A percentile compares a stretch with the other conserved stretches of the same genome.
Conservation (phyloP, 2,329 filamentous ascomycete species). For the Didymella arachidicola region DNA sequence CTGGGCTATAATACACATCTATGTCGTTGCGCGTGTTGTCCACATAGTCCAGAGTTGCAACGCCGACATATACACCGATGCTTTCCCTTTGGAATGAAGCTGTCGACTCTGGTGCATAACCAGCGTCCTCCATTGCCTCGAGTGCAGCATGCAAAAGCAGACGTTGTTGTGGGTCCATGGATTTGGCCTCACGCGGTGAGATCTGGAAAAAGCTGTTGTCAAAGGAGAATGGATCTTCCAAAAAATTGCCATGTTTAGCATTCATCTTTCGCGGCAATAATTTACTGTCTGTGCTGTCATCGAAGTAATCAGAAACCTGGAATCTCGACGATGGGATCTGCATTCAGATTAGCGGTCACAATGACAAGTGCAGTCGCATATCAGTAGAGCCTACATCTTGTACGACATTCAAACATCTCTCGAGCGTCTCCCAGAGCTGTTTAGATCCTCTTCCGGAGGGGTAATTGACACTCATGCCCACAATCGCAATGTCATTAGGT, state of each 20-base stretch:
- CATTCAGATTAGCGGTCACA: too few species aligned
- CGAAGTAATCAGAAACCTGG: too few species aligned
- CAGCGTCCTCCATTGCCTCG: constrained; percentile 50
- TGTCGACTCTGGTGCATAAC: constrained; percentile 12
- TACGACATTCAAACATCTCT: too few species aligned
- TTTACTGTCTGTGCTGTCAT: too few species aligned
- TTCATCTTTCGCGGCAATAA: too few species aligned
- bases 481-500: too few species aligned
- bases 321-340: too few species aligned
- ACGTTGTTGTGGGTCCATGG: background rate
- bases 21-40: constrained; percentile 46
- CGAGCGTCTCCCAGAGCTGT: too few species aligned
- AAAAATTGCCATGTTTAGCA: constrained; percentile 20
- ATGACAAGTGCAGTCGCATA: too few species aligned
- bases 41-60: constrained; percentile 35
- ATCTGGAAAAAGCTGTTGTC: constrained; percentile 9
- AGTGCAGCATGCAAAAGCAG: constrained; percentile 31
- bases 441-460: too few species aligned
- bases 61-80: constrained; percentile 43
- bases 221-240: background rate
- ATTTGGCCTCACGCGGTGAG: background rate
- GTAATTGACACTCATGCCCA: too few species aligned
- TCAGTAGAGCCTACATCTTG: too few species aligned
- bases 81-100: constrained; percentile 10
- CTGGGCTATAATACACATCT: constrained; percentile 27